Percentiles rank a stretch among this genome's conserved stretches.
These are phyloP conservation scores for Lolium perenne DNA, from an alignment of 176 grass and related monocot genomes.

Conservation along the genomic window DNA sequence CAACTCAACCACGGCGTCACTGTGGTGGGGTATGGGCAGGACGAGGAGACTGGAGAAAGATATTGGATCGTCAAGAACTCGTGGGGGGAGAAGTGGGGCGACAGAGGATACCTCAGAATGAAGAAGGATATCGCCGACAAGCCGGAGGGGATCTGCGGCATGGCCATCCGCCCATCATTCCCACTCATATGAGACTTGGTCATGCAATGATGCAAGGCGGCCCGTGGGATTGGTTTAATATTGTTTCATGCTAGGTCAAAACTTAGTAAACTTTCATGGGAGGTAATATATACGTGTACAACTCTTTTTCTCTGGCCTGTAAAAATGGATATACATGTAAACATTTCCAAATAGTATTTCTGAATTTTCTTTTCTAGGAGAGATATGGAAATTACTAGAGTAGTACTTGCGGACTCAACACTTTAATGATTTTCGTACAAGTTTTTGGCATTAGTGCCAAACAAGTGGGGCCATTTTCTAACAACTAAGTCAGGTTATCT, in stretches of 20 bases:
- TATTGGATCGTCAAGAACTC: conserved; percentile 87
- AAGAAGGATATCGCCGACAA: conserved; percentile 50
- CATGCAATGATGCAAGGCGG: background rate
- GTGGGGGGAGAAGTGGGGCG: conserved; percentile 69
- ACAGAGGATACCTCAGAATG: conserved; percentile 68
- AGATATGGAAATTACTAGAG: too few species aligned
- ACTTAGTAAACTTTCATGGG: background rate
- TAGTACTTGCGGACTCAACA: too few species aligned
- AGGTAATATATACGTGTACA: background rate
- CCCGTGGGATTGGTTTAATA: background rate
- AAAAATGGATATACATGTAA: background rate
- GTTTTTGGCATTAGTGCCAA: too few species aligned
- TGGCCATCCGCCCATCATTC: conserved; percentile 64
- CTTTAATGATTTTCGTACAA: too few species aligned
- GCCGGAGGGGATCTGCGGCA: conserved; percentile 74
- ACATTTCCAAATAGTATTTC: too few species aligned
- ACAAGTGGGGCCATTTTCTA: too few species aligned
- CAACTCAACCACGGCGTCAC: conserved; percentile 70
- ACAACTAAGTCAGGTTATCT: too few species aligned
- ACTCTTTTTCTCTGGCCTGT: background rate
- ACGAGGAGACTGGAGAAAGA: conserved; percentile 1
- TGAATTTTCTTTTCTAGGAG: too few species aligned
- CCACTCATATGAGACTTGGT: conserved; percentile 43
- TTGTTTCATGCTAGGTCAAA: background rate
- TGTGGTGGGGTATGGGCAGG: conserved; percentile 50